phyloP scores from a whole-genome alignment of 2,329 filamentous ascomycete species.

The Colletotrichum phormii region DNA sequence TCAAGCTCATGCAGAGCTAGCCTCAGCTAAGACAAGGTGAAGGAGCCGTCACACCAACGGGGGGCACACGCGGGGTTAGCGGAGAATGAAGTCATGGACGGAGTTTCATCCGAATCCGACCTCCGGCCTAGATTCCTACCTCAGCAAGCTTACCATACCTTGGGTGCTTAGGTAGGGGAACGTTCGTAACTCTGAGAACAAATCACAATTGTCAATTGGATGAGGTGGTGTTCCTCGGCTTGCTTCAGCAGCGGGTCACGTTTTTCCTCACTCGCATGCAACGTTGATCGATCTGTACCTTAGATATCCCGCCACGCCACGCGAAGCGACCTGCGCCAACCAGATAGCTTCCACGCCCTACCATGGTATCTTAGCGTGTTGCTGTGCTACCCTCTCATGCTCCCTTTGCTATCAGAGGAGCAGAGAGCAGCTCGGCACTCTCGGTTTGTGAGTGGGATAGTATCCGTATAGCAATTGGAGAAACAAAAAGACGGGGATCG shows the following conservation, averaged over 20 bases:
- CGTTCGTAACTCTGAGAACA: neutral
- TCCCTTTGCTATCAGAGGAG: neutral
- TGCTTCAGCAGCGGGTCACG: neutral
- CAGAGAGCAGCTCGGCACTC: neutral
- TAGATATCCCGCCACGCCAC: too few relatives aligned
- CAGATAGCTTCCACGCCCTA: neutral
- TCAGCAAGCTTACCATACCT: too few relatives aligned
- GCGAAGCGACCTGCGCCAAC: neutral
- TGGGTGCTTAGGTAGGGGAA: neutral
- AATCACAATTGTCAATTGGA: neutral
- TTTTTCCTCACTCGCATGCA: neutral
- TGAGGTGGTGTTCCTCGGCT: neutral
- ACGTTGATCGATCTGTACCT: neutral
- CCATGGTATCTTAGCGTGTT: too few relatives aligned
- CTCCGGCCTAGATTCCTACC: too few relatives aligned
- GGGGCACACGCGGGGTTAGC: neutral
- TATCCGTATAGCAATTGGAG: neutral
- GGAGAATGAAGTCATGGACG: neutral
- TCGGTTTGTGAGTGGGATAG: neutral
- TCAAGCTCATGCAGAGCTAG: neutral
- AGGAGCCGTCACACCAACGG: neutral
- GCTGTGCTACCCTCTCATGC: too few relatives aligned
- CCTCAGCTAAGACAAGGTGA: neutral
- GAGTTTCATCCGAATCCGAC: neutral
- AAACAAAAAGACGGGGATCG: neutral